Percentiles rank a stretch among this genome's conserved stretches.
These are phyloP conservation scores for Phytophthora hibernalis DNA, from an alignment of 352 stramenopile genomes.

Conservation along the genomic window DNA sequence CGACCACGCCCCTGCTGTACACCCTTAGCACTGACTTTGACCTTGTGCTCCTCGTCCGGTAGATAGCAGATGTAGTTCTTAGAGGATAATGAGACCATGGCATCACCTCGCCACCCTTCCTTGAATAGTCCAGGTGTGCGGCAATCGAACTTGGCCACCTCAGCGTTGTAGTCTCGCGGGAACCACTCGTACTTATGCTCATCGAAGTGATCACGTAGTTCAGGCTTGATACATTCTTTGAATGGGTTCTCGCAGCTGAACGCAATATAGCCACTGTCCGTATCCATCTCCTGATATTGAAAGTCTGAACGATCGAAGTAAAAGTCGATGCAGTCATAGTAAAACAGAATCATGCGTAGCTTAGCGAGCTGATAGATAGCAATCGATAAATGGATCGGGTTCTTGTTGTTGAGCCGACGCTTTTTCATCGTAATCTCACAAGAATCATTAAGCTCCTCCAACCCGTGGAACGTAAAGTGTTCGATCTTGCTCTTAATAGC, in stretches of 20 bases:
- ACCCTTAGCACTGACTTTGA: slow-evolving; percentile 21
- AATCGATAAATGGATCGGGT: background rate
- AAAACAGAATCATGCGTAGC: too few relatives aligned
- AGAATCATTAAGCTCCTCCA: background rate
- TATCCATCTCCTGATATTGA: too few relatives aligned
- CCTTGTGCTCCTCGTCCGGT: slow-evolving; percentile 17
- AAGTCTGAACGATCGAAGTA: too few relatives aligned
- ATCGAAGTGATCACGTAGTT: too few relatives aligned
- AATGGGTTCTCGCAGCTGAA: too few relatives aligned
- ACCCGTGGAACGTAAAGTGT: slow-evolving; percentile 8
- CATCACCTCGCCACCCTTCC: slow-evolving; percentile 33
- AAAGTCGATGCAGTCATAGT: slow-evolving; percentile 4
- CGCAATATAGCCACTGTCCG: too few relatives aligned
- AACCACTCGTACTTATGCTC: too few relatives aligned
- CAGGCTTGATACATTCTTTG: too few relatives aligned
- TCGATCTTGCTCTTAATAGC: slow-evolving; percentile 8
- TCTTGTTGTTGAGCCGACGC: background rate
- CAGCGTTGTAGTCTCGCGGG: too few relatives aligned
- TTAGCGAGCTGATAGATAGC: too few relatives aligned
- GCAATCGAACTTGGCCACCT: too few relatives aligned
- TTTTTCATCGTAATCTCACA: slow-evolving; percentile 13
- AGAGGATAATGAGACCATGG: slow-evolving; percentile 24
- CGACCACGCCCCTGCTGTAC: background rate
- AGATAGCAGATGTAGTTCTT: slow-evolving; percentile 30
- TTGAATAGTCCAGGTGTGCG: slow-evolving; percentile 23